Percentiles rank a stretch among this genome's conserved stretches.
These are phyloP conservation scores for Aspergillus spinulosporus DNA, from an alignment of 2,329 filamentous ascomycete genomes.

Conservation along the genomic window DNA sequence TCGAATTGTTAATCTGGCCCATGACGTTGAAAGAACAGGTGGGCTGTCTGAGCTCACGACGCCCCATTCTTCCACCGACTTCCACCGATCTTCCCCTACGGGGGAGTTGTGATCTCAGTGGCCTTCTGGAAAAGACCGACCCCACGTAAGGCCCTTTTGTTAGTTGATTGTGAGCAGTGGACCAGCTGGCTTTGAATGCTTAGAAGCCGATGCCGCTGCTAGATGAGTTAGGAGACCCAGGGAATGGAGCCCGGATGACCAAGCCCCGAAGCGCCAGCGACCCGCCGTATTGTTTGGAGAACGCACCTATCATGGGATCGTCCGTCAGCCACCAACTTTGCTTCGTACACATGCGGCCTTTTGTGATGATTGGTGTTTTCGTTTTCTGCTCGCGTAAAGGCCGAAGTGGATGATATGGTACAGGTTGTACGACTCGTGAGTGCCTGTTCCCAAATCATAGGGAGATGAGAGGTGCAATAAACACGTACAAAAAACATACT, in stretches of 20 bases:
- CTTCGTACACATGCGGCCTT: background rate
- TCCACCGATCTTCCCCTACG: background rate
- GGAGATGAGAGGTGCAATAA: background rate
- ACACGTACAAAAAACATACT: no score
- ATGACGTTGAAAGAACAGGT: slow-evolving; percentile 1
- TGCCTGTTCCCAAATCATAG: background rate
- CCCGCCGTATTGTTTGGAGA: slow-evolving; percentile 4
- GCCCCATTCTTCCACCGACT: background rate
- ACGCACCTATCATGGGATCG: slow-evolving; percentile 8
- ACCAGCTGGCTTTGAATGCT: slow-evolving; percentile 4
- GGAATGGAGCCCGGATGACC: slow-evolving; percentile 11
- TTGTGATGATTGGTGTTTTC: background rate
- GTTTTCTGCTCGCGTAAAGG: background rate
- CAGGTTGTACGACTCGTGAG: slow-evolving; percentile 1
- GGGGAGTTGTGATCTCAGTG: background rate
- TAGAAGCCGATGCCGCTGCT: background rate
- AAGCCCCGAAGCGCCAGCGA: slow-evolving; percentile 8
- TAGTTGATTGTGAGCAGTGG: slow-evolving; percentile 2
- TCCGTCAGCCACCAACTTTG: slow-evolving; percentile 8
- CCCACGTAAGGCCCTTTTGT: slow-evolving; percentile 4
- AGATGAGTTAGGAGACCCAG: background rate
- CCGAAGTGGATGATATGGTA: background rate
- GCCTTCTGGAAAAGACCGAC: background rate
- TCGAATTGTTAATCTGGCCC: slow-evolving; percentile 6
- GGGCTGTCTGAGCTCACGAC: background rate